A percentile compares a stretch with the other conserved stretches of the same genome.
Evolutionary conservation across 371 early-diverging fungal genomes (phyloP).

Genomic region (Mucor racemosus): DNA sequence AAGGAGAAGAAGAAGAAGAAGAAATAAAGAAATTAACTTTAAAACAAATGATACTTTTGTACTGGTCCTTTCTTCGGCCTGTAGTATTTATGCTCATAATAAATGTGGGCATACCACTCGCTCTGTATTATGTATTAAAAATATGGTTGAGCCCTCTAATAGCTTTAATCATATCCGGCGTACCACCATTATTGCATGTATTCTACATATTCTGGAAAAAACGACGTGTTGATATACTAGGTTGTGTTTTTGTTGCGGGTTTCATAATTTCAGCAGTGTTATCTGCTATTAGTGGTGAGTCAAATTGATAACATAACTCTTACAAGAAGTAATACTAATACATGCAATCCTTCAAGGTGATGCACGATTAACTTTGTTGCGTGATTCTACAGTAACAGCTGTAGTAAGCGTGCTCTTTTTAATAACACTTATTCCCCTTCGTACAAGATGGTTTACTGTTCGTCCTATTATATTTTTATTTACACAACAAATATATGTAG

Average conservation of each 20-base stretch:
- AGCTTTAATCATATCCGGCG: slow-evolving; percentile 53
- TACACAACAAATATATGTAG: slow-evolving; percentile 5
- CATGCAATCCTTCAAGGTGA: slow-evolving; percentile 13
- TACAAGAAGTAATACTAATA: not conserved
- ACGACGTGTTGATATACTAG: slow-evolving; percentile 44
- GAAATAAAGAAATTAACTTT: not conserved
- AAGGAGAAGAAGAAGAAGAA: not conserved
- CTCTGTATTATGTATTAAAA: slow-evolving; percentile 42
- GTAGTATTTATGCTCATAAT: slow-evolving; percentile 23
- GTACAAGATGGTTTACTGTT: slow-evolving; percentile 38
- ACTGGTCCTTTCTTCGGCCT: not conserved
- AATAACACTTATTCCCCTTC: slow-evolving; percentile 45
- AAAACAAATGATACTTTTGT: slow-evolving; percentile 2
- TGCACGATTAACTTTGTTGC: slow-evolving; percentile 46
- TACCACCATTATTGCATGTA: slow-evolving; percentile 48
- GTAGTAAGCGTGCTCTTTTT: slow-evolving; percentile 49
- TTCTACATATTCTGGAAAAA: slow-evolving; percentile 29
- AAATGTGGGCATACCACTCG: slow-evolving; percentile 43
- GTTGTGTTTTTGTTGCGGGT: slow-evolving; percentile 43
- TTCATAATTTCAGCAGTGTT: slow-evolving; percentile 49
- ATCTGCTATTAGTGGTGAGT: slow-evolving; percentile 35
- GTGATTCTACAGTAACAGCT: slow-evolving; percentile 50
- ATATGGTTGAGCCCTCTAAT: slow-evolving; percentile 30
- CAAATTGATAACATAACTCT: not conserved
- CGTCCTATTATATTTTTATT: slow-evolving; percentile 42